Evolutionary conservation across 768 basidiomycete genomes (phyloP).

Genomic region (Pisolithus tinctorius): DNA sequence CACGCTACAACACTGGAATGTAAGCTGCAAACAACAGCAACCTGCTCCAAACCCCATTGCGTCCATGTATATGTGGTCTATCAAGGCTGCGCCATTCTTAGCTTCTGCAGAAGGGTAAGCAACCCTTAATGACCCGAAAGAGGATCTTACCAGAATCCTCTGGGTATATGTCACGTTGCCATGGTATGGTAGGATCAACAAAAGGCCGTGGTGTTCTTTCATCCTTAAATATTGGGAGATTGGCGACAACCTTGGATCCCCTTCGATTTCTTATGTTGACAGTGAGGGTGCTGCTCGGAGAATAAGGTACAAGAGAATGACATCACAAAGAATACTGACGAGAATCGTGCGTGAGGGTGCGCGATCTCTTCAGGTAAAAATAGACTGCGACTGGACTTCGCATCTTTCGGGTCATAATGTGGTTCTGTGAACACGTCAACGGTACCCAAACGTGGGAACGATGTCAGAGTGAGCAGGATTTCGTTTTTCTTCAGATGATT

Average conservation of each 20-base stretch:
- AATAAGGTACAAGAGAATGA: conserved; percentile 5
- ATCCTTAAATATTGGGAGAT: conserved; percentile 90
- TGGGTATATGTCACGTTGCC: conserved; percentile 75
- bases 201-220: conserved; percentile 82
- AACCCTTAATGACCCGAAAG: conserved; percentile 1
- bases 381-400: conserved; percentile 84
- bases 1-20: conserved; percentile 95
- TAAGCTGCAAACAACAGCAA: conserved; percentile 94
- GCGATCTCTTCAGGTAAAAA: conserved; percentile 95
- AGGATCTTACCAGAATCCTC: conserved; percentile 55
- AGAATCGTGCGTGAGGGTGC: conserved; percentile 96
- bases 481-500: conserved; percentile 81
- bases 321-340: conserved; percentile 52
- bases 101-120: conserved; percentile 67
- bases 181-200: conserved; percentile 85
- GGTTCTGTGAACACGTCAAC: conserved; percentile 92
- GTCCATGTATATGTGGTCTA: conserved; percentile 94
- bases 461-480: conserved; percentile 86
- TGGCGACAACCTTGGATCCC: conserved; percentile 92
- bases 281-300: conserved; percentile 73
- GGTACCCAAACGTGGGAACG: conserved; percentile 89
- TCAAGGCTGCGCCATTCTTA: conserved; percentile 79
- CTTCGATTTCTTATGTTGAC: conserved; percentile 89
- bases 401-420: conserved; percentile 63
- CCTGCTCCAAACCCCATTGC: conserved; percentile 99